Percentiles rank a stretch among this genome's conserved stretches.
Evolutionary conservation across 805 yeast species (phyloP).

Genomic region (Cyberlindnera americana): DNA sequence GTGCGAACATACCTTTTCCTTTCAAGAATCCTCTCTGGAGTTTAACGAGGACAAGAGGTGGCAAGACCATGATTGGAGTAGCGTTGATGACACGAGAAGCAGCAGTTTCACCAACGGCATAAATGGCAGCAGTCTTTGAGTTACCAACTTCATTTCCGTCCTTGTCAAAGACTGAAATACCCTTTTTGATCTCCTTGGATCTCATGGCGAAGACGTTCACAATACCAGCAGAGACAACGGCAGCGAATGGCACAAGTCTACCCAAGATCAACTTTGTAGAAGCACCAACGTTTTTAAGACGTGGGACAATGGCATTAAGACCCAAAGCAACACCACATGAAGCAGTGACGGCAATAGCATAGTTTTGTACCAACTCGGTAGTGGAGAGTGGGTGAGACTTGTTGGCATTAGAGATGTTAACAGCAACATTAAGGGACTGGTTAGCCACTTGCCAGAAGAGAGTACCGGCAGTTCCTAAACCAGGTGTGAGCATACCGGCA

Average conservation of each 20-base stretch:
- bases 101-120: conserved; percentile 97
- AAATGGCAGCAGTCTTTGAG: conserved; percentile 81
- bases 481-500: conserved; percentile 97
- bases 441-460: conserved; percentile 97
- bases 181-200: conserved; percentile 86
- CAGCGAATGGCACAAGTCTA: conserved; percentile 95
- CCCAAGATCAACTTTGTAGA: conserved; percentile 67
- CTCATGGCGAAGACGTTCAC: conserved; percentile 97
- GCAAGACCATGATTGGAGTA: conserved; percentile 95
- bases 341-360: conserved; percentile 86
- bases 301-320: conserved; percentile 85
- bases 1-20: conserved; percentile 62
- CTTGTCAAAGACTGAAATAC: conserved; percentile 67
- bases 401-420: conserved; percentile 93
- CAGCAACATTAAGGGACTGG: conserved; percentile 95
- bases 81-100: conserved; percentile 93
- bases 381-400: conserved; percentile 89
- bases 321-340: conserved; percentile 96
- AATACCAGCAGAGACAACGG: conserved; percentile 95
- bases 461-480: conserved; percentile 84
- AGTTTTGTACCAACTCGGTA: conserved; percentile 71
- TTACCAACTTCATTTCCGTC: conserved; percentile 66
- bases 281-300: conserved; percentile 66
- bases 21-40: conserved; percentile 69
- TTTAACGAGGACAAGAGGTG: conserved; percentile 79